Evolutionary conservation across 306 rosid species (phyloP).

Genomic region (Acacia melanoxylon): DNA sequence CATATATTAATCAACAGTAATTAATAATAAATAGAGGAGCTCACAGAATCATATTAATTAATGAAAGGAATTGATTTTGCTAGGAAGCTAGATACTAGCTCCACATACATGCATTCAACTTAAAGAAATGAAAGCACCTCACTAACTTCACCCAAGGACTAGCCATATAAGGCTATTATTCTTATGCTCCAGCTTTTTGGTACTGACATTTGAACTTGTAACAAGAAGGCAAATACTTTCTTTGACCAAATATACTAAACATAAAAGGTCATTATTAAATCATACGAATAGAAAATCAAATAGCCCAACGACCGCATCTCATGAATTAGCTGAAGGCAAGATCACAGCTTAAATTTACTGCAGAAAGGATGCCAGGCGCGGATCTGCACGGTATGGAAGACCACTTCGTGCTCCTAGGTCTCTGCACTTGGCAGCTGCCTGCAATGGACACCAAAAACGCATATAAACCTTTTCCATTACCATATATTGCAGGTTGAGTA

Average conservation of each 20-base stretch:
- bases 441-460: slow-evolving; percentile 34
- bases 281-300: slow-evolving; percentile 3
- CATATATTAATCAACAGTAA: not conserved
- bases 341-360: slow-evolving; percentile 16
- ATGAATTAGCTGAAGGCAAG: not conserved
- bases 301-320: slow-evolving; percentile 3
- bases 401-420: slow-evolving; percentile 86
- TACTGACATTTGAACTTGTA: not conserved
- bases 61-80: slow-evolving; percentile 11
- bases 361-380: slow-evolving; percentile 58
- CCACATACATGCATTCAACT: not conserved
- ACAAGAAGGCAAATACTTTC: not conserved
- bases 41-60: not conserved
- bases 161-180: not conserved
- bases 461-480: slow-evolving; percentile 1
- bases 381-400: slow-evolving; percentile 72
- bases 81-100: not conserved
- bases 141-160: not conserved
- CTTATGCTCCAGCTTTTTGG: not conserved
- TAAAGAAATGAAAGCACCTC: not conserved
- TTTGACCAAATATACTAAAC: not conserved
- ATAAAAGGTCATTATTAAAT: not conserved
- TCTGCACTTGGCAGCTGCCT: slow-evolving; percentile 91
- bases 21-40: not conserved
- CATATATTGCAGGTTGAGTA: not conserved